A percentile compares a stretch with the other conserved stretches of the same genome.
phyloP scores from a whole-genome alignment of 331 rosid genomes.

The Acacia pycnantha region DNA sequence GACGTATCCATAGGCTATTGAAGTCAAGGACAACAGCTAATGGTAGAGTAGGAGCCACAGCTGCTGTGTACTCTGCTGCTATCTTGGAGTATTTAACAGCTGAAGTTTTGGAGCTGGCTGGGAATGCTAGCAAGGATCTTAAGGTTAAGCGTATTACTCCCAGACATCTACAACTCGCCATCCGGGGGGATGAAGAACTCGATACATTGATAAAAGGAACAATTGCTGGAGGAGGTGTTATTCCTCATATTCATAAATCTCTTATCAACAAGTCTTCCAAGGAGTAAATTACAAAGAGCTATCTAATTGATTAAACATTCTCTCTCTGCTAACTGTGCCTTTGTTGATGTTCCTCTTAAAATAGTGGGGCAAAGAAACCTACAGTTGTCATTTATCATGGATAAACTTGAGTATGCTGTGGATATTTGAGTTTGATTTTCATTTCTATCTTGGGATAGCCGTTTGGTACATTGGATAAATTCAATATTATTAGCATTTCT shows the following conservation, averaged over 20 bases:
- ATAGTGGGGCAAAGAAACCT: constrained; percentile 24
- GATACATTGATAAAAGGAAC: constrained; percentile 80
- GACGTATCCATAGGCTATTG: constrained; percentile 72
- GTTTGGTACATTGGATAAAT: constrained; percentile 5
- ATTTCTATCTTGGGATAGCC: constrained; percentile 4
- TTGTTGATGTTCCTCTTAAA: constrained; percentile 3
- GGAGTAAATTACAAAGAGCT: constrained; percentile 40
- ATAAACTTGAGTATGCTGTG: constrained; percentile 28
- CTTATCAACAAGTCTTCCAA: constrained; percentile 79
- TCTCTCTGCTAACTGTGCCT: constrained; percentile 26
- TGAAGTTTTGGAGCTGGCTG: constrained; percentile 80
- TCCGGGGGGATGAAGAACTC: constrained; percentile 84
- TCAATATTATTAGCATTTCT: not conserved
- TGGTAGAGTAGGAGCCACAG: constrained; percentile 85
- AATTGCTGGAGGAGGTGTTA: constrained; percentile 82
- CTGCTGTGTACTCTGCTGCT: constrained; percentile 83
- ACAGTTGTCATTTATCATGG: constrained; percentile 21
- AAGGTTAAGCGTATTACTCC: constrained; percentile 81
- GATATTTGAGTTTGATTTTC: constrained; percentile 29
- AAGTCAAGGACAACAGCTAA: constrained; percentile 65
- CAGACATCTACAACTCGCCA: constrained; percentile 80
- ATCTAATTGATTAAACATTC: constrained; percentile 22
- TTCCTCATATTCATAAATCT: constrained; percentile 81
- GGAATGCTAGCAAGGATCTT: constrained; percentile 82
- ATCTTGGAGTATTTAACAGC: constrained; percentile 82